Conservation (phyloP, 1,284 basidiomycete genomes). For the Cryptococcus depauperatus region DNA sequence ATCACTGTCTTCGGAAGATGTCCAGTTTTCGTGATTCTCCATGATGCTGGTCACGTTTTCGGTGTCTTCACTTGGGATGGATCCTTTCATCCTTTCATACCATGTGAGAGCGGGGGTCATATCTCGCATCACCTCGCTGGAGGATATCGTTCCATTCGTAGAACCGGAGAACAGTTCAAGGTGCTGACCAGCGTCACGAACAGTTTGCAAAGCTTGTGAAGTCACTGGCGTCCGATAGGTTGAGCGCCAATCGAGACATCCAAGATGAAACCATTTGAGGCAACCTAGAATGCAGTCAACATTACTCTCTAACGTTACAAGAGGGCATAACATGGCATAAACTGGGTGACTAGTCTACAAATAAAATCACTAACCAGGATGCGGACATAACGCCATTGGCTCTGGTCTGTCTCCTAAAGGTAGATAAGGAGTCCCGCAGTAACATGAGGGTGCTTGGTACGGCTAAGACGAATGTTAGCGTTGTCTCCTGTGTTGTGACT, state of each 20-base stretch:
- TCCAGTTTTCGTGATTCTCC: too few species aligned
- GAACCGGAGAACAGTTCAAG: too few species aligned
- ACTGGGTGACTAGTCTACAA: background rate
- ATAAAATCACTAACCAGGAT: conserved; percentile 9
- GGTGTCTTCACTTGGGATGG: too few species aligned
- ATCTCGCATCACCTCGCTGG: too few species aligned
- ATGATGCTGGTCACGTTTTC: too few species aligned
- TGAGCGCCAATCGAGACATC: conserved; percentile 14
- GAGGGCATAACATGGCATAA: background rate
- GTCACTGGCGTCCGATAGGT: background rate
- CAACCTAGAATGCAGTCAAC: too few species aligned
- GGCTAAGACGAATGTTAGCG: conserved; percentile 13
- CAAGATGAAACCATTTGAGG: conserved; percentile 20
- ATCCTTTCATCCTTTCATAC: too few species aligned
- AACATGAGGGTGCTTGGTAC: conserved; percentile 13
- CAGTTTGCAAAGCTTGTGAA: background rate
- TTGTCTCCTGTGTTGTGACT: too few species aligned
- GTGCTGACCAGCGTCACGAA: background rate
- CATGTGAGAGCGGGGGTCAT: too few species aligned
- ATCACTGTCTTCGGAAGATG: too few species aligned
- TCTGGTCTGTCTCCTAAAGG: conserved; percentile 9
- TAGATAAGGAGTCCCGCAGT: conserved; percentile 16
- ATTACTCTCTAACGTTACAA: background rate
- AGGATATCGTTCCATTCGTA: too few species aligned
- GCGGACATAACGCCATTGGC: conserved; percentile 21